These are phyloP conservation scores for Mortierella sp. DNA, from an alignment of 371 early-diverging fungal genomes.

Conservation along the genomic window DNA sequence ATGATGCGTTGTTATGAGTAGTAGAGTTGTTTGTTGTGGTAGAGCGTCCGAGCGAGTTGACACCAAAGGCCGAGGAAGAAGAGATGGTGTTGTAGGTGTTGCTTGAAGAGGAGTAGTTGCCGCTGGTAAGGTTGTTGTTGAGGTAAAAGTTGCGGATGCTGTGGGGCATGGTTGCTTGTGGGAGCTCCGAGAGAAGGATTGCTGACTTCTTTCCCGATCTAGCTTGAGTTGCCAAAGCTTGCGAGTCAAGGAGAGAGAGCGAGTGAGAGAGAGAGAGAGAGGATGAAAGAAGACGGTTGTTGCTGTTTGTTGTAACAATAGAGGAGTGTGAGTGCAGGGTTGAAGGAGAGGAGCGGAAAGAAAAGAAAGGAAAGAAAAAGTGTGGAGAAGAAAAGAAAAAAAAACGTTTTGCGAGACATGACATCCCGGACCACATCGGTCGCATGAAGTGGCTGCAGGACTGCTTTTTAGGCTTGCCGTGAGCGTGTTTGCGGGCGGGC, in stretches of 20 bases:
- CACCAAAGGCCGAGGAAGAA: background rate
- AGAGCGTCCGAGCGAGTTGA: background rate
- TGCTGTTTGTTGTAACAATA: no score
- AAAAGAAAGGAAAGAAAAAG: background rate
- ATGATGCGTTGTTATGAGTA: background rate
- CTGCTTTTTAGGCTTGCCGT: background rate
- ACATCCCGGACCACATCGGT: background rate
- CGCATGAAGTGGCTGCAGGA: background rate
- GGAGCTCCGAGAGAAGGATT: background rate
- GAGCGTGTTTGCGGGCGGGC: background rate
- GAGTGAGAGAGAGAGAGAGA: background rate
- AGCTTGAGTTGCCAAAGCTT: background rate
- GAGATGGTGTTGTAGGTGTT: slow-evolving; percentile 16
- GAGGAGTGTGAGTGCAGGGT: no score
- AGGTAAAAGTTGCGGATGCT: slow-evolving; percentile 32
- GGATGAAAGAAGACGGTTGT: background rate
- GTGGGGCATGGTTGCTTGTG: slow-evolving; percentile 28
- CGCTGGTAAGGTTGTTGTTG: slow-evolving; percentile 6
- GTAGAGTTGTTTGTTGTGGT: background rate
- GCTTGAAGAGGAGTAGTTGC: slow-evolving; percentile 9
- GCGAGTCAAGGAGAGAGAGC: background rate
- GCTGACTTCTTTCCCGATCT: background rate
- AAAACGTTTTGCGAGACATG: background rate
- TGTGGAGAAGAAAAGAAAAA: background rate
- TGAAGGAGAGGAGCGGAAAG: background rate